Evolutionary conservation across 257 asterid genomes (phyloP).

Genomic region (Solanum bulbocastanum): DNA sequence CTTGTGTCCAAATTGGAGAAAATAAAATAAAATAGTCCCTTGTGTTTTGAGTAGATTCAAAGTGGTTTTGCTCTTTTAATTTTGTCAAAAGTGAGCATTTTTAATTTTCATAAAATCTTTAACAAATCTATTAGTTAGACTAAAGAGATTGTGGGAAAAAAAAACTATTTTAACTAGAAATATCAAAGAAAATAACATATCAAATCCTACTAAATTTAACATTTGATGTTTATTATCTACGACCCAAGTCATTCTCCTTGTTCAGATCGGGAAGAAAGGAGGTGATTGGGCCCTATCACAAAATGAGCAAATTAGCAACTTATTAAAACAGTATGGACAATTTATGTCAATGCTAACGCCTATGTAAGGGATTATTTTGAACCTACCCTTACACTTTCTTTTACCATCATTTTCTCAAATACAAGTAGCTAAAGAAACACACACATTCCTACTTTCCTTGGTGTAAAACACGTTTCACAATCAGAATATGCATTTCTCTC

Average conservation of each 20-base stretch:
- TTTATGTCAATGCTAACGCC: background rate
- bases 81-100: background rate
- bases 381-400: background rate
- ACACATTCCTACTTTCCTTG: background rate
- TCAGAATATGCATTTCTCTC: background rate
- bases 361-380: background rate
- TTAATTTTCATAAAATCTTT: background rate
- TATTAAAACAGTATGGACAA: too few relatives aligned
- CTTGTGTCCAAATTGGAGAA: background rate
- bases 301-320: too few relatives aligned
- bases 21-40: background rate
- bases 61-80: background rate
- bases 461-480: background rate
- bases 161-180: background rate
- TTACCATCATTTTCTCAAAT: background rate
- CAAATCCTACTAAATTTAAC: background rate
- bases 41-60: background rate
- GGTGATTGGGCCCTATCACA: too few relatives aligned
- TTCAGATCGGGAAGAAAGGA: background rate
- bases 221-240: background rate
- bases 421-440: background rate
- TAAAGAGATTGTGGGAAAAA: background rate
- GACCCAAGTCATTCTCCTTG: background rate
- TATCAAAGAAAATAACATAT: background rate
- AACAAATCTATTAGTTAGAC: background rate